Base-by-base conservation (phyloP, 441 rosid species). In the Daphne laureola region DNA sequence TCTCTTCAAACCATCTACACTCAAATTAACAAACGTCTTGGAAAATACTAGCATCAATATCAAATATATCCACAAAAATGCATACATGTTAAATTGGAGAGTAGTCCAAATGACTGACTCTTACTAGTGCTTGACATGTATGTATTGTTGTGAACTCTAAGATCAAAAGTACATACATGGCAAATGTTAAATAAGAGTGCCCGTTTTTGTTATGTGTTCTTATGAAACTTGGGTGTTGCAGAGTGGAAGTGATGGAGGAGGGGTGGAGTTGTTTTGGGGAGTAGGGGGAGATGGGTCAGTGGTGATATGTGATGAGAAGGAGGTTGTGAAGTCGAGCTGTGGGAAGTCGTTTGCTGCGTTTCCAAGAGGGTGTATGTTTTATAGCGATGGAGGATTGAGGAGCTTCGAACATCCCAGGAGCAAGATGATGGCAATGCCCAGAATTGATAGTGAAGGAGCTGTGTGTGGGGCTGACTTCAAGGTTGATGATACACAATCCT, bases 351-450 rank as follows among this genome's bases (percentile, higher is more conserved):
- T 66, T 66, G 96, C 98, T 6, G 90, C 95, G 36, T 92, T 92
- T 57, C 98, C 98, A 14, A 62, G 72, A 53, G 98, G 97, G n/a
- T 92, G 90, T n/a, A 86, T 84, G 97, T 83, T 84, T 71, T 83
- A 92, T 54, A 86, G 84, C 5, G 90, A 73, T 42, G 83, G 70
- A 63, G 98, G 98, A 31, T 59, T 92, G 69, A 79, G 63, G 90
- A 92, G 96, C 72, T 92, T 84, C 46, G 97, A 86, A 84, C 95
- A 92, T 66, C 98, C 96, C 7, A 73, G 43, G 74, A 78, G 68
- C 52, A 53, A 77, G 73, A 55, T 86, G 67, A 86, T 78, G 75
- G 88, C 95, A 1, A 80, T 92, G 92, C 94, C 92, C 0, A 84
- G 97, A 62, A 75, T 92, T 18, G 96, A 92, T 41, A 89, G 96